Conservation (phyloP, 495 filamentous ascomycete species). For the Aspergillus heteromorphus region DNA sequence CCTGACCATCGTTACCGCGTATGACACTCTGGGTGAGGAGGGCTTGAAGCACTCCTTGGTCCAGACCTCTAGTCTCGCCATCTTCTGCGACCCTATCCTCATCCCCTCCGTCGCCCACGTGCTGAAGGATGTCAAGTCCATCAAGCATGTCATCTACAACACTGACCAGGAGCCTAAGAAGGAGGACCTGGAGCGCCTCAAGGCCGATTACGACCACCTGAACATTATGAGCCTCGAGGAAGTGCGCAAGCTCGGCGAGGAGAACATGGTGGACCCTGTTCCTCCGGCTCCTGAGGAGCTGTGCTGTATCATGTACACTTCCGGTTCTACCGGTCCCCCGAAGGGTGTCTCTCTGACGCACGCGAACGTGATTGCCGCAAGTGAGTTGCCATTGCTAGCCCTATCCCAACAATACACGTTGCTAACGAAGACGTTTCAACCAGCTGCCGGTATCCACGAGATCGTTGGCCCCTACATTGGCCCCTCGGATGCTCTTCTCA, state of each 20-base stretch:
- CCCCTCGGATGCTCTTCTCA: conserved; percentile 79
- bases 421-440: conserved; percentile 5
- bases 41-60: conserved; percentile 87
- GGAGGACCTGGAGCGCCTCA: conserved; percentile 73
- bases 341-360: conserved; percentile 94
- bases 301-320: conserved; percentile 99
- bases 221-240: conserved; percentile 82
- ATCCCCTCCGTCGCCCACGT: conserved; percentile 76
- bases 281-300: conserved; percentile 81
- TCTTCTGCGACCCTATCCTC: conserved; percentile 86
- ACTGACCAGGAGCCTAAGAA: conserved; percentile 69
- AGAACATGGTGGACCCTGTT: conserved; percentile 74
- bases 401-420: background rate
- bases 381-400: conserved; percentile 41
- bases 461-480: conserved; percentile 82
- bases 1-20: conserved; percentile 91
- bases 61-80: conserved; percentile 77
- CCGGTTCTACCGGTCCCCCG: conserved; percentile 91
- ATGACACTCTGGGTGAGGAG: conserved; percentile 94
- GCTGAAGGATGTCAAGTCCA: conserved; percentile 68
- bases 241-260: conserved; percentile 72
- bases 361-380: conserved; percentile 79
- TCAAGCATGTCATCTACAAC: conserved; percentile 88
- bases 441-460: conserved; percentile 81
- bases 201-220: conserved; percentile 62